These are phyloP conservation scores for Talaromyces marneffei DNA, from an alignment of 2,329 filamentous ascomycete genomes.

Conservation along the genomic window DNA sequence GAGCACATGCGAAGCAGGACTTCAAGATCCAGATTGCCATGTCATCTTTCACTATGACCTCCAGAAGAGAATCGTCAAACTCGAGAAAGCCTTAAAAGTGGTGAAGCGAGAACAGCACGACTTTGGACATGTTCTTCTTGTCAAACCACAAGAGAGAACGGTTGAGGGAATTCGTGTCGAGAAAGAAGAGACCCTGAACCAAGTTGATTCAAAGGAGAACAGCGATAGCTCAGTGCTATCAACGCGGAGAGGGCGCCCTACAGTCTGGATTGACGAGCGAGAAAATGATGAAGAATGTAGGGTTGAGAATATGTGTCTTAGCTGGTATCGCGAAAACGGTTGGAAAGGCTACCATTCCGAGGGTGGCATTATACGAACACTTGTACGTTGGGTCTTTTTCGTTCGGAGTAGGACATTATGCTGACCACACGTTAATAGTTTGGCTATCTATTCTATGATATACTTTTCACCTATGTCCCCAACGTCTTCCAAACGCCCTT, in stretches of 20 bases:
- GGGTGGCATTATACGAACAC: conserved; percentile 82
- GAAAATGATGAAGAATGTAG: conserved; percentile 68
- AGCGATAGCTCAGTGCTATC: conserved; percentile 13
- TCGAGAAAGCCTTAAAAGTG: conserved; percentile 78
- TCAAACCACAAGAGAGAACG: conserved; percentile 66
- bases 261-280: conserved; percentile 77
- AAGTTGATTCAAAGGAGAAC: conserved; percentile 10
- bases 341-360: conserved; percentile 96
- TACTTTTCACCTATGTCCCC: conserved; percentile 86
- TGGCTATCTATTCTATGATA: conserved; percentile 85
- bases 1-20: conserved; percentile 73
- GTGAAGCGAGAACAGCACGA: conserved; percentile 85
- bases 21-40: conserved; percentile 85
- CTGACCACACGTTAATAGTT: conserved; percentile 40
- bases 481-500: conserved; percentile 96
- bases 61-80: conserved; percentile 85
- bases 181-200: conserved; percentile 38
- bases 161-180: conserved; percentile 75
- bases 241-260: conserved; percentile 47
- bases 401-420: neutral
- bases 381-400: conserved; percentile 40
- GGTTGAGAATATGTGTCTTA: conserved; percentile 92
- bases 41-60: conserved; percentile 90
- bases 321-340: conserved; percentile 71
- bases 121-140: conserved; percentile 77